phyloP scores from a whole-genome alignment of 371 early-diverging fungal species.

The Apophysomyces sp. region DNA sequence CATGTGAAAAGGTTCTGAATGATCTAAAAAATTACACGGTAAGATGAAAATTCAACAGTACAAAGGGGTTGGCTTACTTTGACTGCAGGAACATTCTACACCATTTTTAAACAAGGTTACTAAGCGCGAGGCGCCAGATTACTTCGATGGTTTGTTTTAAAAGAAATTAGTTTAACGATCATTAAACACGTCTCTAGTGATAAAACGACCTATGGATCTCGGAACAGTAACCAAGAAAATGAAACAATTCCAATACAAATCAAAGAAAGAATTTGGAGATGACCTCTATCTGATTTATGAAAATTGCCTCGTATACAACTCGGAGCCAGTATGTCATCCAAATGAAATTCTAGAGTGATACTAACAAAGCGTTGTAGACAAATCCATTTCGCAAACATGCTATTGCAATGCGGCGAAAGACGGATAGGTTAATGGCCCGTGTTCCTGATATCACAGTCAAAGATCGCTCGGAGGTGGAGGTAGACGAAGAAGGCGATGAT shows the following conservation, averaged over 20 bases:
- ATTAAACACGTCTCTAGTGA: conserved; percentile 46
- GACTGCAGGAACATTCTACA: conserved; percentile 68
- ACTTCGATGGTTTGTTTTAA: conserved; percentile 69
- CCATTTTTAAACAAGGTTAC: conserved; percentile 93
- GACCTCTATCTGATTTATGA: conserved; percentile 83
- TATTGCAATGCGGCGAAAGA: conserved; percentile 76
- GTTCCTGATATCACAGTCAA: conserved; percentile 82
- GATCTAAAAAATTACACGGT: conserved; percentile 81
- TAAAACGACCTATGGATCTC: conserved; percentile 93
- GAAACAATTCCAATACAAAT: conserved; percentile 65
- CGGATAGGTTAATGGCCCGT: conserved; percentile 68
- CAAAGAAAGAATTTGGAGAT: conserved; percentile 75
- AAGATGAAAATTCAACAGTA: neutral
- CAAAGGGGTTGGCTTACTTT: neutral
- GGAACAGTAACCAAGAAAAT: conserved; percentile 87
- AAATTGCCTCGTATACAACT: conserved; percentile 86
- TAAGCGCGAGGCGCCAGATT: conserved; percentile 95
- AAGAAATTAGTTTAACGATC: neutral
- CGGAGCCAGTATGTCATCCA: conserved; percentile 60
- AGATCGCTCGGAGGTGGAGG: conserved; percentile 58
- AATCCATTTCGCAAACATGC: conserved; percentile 87
- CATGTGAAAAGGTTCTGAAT: conserved; percentile 80
- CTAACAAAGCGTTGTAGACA: conserved; percentile 16
- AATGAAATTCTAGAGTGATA: neutral
- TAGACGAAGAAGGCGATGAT: conserved; percentile 52